Evolutionary conservation across 2,329 filamentous ascomycete species (phyloP).

Genomic region (Aurifilum marmelostoma): DNA sequence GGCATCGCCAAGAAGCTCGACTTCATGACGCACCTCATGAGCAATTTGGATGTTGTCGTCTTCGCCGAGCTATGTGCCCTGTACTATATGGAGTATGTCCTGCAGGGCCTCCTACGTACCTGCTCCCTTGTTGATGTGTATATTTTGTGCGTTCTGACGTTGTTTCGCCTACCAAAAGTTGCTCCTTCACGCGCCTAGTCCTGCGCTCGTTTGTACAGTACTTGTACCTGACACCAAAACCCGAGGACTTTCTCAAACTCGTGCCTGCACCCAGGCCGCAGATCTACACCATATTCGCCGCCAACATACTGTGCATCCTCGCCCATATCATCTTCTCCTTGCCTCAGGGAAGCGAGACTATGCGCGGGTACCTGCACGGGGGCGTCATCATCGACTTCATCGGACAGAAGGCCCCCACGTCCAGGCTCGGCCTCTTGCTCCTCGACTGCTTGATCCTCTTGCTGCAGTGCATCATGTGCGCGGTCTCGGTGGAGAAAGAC

Average conservation of each 20-base stretch:
- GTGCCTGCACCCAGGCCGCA: slow-evolving; percentile 61
- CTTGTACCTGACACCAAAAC: slow-evolving; percentile 66
- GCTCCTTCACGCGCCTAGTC: slow-evolving; percentile 65
- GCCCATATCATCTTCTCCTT: slow-evolving; percentile 60
- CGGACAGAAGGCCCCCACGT: slow-evolving; percentile 65
- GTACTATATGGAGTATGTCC: slow-evolving; percentile 72
- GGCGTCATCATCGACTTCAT: slow-evolving; percentile 70
- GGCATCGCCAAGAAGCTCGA: slow-evolving; percentile 59
- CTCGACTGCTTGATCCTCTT: slow-evolving; percentile 59
- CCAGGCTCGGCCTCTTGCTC: slow-evolving; percentile 57
- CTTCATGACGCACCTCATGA: slow-evolving; percentile 63
- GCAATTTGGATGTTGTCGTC: slow-evolving; percentile 64
- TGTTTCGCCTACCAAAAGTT: slow-evolving; percentile 46
- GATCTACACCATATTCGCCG: slow-evolving; percentile 59
- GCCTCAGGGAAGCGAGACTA: slow-evolving; percentile 61
- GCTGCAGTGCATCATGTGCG: slow-evolving; percentile 66
- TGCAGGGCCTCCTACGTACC: neutral
- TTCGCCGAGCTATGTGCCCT: slow-evolving; percentile 67
- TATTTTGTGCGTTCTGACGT: slow-evolving; percentile 18
- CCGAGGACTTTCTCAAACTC: slow-evolving; percentile 57
- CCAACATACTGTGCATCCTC: slow-evolving; percentile 64
- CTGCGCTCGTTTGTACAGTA: slow-evolving; percentile 63
- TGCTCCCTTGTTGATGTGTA: neutral
- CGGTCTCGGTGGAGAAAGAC: slow-evolving; percentile 64
- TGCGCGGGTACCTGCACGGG: slow-evolving; percentile 68